Percentiles rank a stretch among this genome's conserved stretches.
Conservation (phyloP, 768 basidiomycete species). For the Cytidiella melzeri region DNA sequence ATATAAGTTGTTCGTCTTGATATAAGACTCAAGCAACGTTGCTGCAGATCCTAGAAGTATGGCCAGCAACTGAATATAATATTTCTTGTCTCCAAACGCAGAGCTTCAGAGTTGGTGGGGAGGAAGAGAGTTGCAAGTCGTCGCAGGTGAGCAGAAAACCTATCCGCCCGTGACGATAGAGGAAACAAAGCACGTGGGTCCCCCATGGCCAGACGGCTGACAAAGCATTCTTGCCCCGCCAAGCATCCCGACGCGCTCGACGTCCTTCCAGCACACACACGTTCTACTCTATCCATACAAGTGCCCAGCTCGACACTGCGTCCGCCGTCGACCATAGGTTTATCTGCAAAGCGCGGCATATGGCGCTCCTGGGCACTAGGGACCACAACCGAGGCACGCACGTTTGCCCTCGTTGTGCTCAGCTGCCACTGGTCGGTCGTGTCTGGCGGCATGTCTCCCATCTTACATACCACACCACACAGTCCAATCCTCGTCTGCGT, state of each 20-base stretch:
- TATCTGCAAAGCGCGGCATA: no score
- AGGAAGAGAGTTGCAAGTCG: conserved; percentile 1
- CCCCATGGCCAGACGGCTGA: conserved; percentile 14
- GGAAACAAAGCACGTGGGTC: conserved; percentile 27
- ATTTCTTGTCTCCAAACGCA: no score
- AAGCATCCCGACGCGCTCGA: no score
- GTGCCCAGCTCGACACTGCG: no score
- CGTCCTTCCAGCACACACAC: no score
- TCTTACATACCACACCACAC: not conserved
- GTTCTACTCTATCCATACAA: no score
- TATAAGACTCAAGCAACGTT: conserved; percentile 7
- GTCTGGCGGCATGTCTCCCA: not conserved
- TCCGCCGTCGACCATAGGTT: no score
- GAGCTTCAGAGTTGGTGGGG: no score
- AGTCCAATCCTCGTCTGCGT: conserved; percentile 8
- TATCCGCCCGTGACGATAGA: conserved; percentile 29
- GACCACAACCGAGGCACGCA: no score
- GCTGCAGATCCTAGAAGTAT: conserved; percentile 8
- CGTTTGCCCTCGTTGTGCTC: conserved; percentile 5
- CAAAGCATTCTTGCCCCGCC: conserved; percentile 13
- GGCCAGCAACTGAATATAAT: no score
- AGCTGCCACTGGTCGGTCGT: not conserved
- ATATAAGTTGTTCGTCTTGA: conserved; percentile 1
- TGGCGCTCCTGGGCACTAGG: conserved; percentile 2
- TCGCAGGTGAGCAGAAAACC: conserved; percentile 5